Evolutionary conservation across 73 alveolate genomes (phyloP).

Genomic region (Tetrahymena thermophila): DNA sequence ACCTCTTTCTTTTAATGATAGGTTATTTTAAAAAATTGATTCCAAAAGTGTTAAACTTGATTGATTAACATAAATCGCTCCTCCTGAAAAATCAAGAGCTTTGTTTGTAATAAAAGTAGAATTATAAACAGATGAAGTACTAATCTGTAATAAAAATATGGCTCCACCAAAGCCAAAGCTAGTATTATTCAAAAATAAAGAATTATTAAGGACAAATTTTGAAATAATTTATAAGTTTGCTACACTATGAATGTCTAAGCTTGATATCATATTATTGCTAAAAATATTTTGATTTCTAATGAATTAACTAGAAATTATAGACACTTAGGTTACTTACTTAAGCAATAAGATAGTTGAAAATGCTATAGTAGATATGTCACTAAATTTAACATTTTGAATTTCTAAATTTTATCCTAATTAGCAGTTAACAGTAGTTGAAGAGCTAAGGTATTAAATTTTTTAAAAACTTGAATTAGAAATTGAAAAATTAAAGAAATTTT

Average conservation of each 20-base stretch:
- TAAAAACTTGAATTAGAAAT: neutral
- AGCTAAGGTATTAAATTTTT: neutral
- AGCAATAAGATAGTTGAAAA: neutral
- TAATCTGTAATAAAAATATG: neutral
- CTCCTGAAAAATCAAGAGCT: neutral
- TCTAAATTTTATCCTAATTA: too few species aligned
- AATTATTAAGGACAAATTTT: neutral
- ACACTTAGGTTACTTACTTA: neutral
- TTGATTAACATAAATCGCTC: neutral
- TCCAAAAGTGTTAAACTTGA: neutral
- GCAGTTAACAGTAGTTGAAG: neutral
- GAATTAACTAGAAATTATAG: too few species aligned
- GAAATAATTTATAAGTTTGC: neutral
- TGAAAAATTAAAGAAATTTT: neutral
- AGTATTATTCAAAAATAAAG: neutral
- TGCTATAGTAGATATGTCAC: neutral
- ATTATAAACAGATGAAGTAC: neutral
- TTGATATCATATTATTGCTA: neutral
- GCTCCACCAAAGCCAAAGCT: neutral
- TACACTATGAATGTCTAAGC: neutral
- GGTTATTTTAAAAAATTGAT: neutral
- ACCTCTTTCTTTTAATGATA: neutral
- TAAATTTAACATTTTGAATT: too few species aligned
- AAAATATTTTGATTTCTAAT: neutral
- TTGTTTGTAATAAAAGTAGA: neutral